Conservation (phyloP, 345 rosid species). For the Viola odorata region DNA sequence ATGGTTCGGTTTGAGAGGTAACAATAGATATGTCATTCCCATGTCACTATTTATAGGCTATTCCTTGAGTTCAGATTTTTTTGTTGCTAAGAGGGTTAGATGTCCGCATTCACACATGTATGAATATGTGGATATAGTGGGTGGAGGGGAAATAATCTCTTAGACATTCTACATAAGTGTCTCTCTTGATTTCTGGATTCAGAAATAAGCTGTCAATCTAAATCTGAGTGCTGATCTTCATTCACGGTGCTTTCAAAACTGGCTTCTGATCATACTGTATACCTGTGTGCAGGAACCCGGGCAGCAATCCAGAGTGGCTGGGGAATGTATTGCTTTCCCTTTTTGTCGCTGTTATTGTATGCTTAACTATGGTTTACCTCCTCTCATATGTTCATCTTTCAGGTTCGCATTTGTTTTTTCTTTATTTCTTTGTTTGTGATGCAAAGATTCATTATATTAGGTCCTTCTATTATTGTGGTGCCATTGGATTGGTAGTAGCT, state of each 20-base stretch:
- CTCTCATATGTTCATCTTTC: conserved; percentile 88
- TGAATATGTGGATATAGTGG: no score
- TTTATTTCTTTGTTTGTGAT: conserved; percentile 9
- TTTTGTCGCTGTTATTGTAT: conserved; percentile 51
- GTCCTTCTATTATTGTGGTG: not conserved
- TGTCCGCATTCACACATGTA: no score
- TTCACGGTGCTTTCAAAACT: not conserved
- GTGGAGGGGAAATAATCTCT: no score
- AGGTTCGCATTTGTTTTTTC: conserved; percentile 37
- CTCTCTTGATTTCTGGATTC: no score
- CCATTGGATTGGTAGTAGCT: not conserved
- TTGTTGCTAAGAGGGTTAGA: no score
- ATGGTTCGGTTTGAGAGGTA: conserved; percentile 77
- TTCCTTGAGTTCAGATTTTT: not conserved
- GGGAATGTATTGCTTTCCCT: conserved; percentile 48
- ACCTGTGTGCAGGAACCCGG: conserved; percentile 62
- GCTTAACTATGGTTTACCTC: conserved; percentile 72
- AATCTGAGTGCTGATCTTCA: conserved; percentile 4
- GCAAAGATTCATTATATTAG: not conserved
- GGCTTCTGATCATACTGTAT: conserved; percentile 9
- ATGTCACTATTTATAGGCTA: not conserved
- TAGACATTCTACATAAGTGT: no score
- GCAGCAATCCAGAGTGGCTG: conserved; percentile 85
- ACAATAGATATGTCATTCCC: conserved; percentile 2
- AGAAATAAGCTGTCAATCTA: not conserved